Percentiles rank a stretch among this genome's conserved stretches.
Conservation (phyloP, 805 yeast genomes). For the Candida ficus region DNA sequence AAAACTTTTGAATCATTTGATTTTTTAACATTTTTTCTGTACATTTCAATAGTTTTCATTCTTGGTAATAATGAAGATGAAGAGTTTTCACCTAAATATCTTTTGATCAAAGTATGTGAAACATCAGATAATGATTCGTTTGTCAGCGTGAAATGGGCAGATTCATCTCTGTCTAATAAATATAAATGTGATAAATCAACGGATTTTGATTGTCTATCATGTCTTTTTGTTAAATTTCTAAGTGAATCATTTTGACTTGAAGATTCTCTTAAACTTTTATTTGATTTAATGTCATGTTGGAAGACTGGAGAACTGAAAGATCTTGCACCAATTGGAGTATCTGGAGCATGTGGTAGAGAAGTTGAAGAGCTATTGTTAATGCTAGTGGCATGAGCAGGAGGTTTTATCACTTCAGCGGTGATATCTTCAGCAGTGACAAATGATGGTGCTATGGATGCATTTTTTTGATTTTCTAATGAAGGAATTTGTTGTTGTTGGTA, state of each 20-base stretch:
- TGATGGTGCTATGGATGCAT: no score
- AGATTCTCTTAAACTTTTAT: background rate
- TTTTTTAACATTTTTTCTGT: constrained; percentile 78
- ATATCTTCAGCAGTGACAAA: no score
- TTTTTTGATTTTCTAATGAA: no score
- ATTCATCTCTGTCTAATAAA: constrained; percentile 27
- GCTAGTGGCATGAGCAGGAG: no score
- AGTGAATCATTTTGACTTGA: background rate
- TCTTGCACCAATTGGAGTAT: constrained; percentile 20
- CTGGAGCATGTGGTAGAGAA: constrained; percentile 13
- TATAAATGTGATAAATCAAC: constrained; percentile 39
- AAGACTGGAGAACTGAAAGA: constrained; percentile 18
- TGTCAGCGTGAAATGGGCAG: constrained; percentile 33
- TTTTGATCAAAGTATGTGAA: constrained; percentile 46
- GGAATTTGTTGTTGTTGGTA: background rate
- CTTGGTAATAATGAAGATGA: constrained; percentile 56
- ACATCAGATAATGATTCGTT: constrained; percentile 42
- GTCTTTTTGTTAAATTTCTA: constrained; percentile 7
- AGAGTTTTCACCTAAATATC: constrained; percentile 47
- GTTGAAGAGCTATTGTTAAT: constrained; percentile 10
- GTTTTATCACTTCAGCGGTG: no score
- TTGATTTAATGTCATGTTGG: background rate
- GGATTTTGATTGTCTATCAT: constrained; percentile 29
- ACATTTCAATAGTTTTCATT: constrained; percentile 79
- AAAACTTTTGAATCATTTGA: constrained; percentile 82